Percentiles rank a stretch among this genome's conserved stretches.
These are phyloP conservation scores for Clausena lansium DNA, from an alignment of 345 rosid genomes.

Conservation along the genomic window DNA sequence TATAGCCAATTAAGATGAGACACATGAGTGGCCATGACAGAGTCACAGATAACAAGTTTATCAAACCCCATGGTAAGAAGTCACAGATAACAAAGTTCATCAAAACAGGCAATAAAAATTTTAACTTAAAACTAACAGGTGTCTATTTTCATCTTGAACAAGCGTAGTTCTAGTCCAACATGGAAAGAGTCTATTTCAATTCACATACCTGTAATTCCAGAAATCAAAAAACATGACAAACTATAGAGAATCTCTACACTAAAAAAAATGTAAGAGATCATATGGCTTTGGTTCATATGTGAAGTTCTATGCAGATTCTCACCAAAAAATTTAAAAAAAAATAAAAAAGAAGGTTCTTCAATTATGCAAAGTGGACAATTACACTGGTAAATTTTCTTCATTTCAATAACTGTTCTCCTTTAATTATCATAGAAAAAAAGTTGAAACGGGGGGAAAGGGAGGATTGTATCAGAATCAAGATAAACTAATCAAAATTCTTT, in stretches of 20 bases:
- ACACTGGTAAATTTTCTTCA: not conserved
- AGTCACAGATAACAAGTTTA: too few species aligned
- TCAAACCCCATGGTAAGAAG: too few species aligned
- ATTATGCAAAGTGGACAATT: not conserved
- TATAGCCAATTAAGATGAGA: not conserved
- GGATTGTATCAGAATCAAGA: not conserved
- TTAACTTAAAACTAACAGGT: constrained; percentile 40
- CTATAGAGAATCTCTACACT: not conserved
- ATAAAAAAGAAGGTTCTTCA: not conserved
- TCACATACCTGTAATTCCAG: constrained; percentile 52
- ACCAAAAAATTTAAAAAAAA: too few species aligned
- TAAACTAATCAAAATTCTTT: not conserved
- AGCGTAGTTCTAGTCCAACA: constrained; percentile 73
- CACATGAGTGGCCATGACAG: not conserved
- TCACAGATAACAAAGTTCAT: not conserved
- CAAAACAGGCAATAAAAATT: not conserved
- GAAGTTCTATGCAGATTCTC: not conserved
- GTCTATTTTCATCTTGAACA: constrained; percentile 70
- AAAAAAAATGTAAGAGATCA: not conserved
- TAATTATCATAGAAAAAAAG: not conserved
- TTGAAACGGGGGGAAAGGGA: not conserved
- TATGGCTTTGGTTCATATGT: not conserved
- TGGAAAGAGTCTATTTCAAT: constrained; percentile 50
- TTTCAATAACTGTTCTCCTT: not conserved
- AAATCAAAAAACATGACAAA: not conserved